phyloP scores from a whole-genome alignment of 257 asterid species.

The Solanum bulbocastanum region DNA sequence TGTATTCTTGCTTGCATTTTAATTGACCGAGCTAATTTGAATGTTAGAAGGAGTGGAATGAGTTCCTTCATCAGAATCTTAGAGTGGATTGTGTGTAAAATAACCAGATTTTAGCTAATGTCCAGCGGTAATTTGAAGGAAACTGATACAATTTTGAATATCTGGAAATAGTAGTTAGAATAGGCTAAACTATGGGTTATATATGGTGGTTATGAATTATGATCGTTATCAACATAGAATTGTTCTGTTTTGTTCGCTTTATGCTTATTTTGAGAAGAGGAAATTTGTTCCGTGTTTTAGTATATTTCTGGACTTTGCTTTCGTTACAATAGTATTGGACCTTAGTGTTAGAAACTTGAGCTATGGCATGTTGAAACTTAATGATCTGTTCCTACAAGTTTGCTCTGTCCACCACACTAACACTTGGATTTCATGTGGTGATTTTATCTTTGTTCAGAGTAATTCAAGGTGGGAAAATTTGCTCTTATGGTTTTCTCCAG shows the following conservation, averaged over 20 bases:
- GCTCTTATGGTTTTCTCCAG: neutral
- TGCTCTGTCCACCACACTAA: neutral
- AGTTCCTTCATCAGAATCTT: neutral
- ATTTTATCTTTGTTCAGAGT: neutral
- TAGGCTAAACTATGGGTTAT: neutral
- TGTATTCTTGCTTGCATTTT: neutral
- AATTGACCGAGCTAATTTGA: neutral
- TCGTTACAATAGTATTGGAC: neutral
- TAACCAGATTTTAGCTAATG: neutral
- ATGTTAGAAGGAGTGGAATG: neutral
- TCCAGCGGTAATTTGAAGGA: neutral
- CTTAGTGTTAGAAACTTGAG: neutral
- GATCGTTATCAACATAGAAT: neutral
- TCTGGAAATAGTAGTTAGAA: neutral
- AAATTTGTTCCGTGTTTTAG: neutral
- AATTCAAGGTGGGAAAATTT: neutral
- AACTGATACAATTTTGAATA: neutral
- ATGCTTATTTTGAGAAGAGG: neutral
- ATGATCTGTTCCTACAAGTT: neutral
- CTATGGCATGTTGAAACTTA: neutral
- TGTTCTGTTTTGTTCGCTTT: neutral
- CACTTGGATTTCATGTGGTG: neutral
- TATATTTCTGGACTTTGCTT: neutral
- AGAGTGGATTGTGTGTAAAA: neutral
- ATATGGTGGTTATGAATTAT: neutral